Conservation (phyloP, 2,329 filamentous ascomycete genomes). For the Fonsecaea pugnacius region DNA sequence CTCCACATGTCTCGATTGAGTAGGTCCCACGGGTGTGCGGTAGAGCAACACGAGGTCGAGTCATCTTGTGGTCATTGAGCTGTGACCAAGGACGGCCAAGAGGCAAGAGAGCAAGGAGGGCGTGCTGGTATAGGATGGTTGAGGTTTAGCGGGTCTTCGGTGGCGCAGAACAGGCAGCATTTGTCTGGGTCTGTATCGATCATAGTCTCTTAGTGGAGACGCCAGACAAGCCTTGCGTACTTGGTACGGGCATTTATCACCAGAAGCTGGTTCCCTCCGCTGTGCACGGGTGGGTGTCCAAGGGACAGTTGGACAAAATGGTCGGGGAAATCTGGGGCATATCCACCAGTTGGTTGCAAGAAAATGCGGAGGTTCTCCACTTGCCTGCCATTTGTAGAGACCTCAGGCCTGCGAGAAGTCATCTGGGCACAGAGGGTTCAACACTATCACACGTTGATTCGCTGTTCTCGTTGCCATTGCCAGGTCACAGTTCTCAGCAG, state of each 20-base stretch:
- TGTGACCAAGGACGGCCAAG: conserved; percentile 10
- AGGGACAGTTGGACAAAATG: background rate
- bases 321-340: conserved; percentile 15
- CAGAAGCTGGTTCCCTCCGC: background rate
- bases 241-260: background rate
- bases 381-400: background rate
- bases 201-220: background rate
- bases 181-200: background rate
- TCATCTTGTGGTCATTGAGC: background rate
- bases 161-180: background rate
- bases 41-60: conserved; percentile 12
- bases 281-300: background rate
- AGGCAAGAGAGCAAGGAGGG: conserved; percentile 1
- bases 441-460: background rate
- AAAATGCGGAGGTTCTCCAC: conserved; percentile 21
- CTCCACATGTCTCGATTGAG: conserved; percentile 20
- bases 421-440: background rate
- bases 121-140: conserved; percentile 5
- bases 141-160: conserved; percentile 4
- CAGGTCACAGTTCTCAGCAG: background rate
- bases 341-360: background rate
- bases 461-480: background rate
- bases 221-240: conserved; percentile 2
- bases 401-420: background rate
- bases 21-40: conserved; percentile 5